Evolutionary conservation across 2,329 filamentous ascomycete species (phyloP).

Genomic region (Pseudogymnoascus sp.): DNA sequence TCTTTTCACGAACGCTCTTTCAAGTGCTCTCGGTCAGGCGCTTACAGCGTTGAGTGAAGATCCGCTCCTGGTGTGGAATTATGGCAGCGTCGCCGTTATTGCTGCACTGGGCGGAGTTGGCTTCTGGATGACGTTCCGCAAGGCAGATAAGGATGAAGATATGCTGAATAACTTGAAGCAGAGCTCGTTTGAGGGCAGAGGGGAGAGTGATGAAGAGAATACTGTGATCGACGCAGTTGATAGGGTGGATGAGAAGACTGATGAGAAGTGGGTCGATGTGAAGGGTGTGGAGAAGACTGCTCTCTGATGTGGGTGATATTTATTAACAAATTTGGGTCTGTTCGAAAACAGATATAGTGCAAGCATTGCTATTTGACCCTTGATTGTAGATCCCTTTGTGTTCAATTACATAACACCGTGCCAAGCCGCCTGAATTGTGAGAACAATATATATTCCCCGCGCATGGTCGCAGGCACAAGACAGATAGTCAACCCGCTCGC

Average conservation of each 20-base stretch:
- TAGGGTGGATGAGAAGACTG: background rate
- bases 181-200: slow-evolving; percentile 16
- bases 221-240: slow-evolving; percentile 4
- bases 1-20: slow-evolving; percentile 63
- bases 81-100: slow-evolving; percentile 54
- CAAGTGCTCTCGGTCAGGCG: slow-evolving; percentile 62
- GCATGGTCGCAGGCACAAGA: too few species aligned
- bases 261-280: background rate
- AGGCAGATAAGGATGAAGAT: slow-evolving; percentile 62
- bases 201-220: slow-evolving; percentile 20
- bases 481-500: too few species aligned
- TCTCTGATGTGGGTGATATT: background rate
- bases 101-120: slow-evolving; percentile 52
- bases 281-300: background rate
- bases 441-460: too few species aligned
- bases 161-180: slow-evolving; percentile 52
- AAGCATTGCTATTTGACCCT: background rate
- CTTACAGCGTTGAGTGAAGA: slow-evolving; percentile 54
- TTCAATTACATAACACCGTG: too few species aligned
- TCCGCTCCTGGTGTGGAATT: slow-evolving; percentile 66
- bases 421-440: too few species aligned
- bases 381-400: too few species aligned
- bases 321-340: background rate
- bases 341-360: background rate
- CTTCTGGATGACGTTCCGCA: slow-evolving; percentile 62